Percentiles rank a stretch among this genome's conserved stretches.
phyloP scores from a whole-genome alignment of 305 asterid genomes.

The Rubia occidens region DNA sequence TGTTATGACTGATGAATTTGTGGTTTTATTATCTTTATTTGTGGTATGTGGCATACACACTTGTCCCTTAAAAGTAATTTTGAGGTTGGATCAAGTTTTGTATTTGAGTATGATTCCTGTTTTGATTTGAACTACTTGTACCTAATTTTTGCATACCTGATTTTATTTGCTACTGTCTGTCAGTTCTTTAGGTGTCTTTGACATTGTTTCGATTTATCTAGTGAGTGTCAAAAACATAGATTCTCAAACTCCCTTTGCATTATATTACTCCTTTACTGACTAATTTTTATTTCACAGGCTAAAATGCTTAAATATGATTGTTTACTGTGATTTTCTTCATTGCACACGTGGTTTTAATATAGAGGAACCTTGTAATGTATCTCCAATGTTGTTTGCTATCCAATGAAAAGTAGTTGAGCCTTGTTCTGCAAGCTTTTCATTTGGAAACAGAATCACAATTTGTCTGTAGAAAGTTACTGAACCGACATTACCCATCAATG shows the following conservation, averaged over 20 bases:
- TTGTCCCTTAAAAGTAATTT: not conserved
- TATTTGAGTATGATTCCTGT: not conserved
- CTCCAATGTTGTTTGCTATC: not conserved
- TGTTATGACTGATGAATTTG: not conserved
- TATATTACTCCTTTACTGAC: not conserved
- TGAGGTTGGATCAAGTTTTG: not conserved
- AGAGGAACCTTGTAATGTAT: not conserved
- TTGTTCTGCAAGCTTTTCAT: not conserved
- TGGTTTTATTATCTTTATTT: not conserved
- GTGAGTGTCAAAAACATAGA: not conserved
- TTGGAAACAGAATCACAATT: not conserved
- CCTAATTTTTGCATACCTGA: not conserved
- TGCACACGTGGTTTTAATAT: not conserved
- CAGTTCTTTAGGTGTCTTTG: not conserved
- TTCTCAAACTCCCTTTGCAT: not conserved
- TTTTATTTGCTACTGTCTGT: not conserved
- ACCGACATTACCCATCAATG: constrained; percentile 3
- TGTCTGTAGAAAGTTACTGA: not conserved
- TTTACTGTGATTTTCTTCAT: not conserved
- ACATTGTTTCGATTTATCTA: not conserved
- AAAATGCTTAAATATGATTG: not conserved
- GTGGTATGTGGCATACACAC: not conserved
- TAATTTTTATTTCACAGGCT: constrained; percentile 1
- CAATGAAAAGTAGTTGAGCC: not conserved
- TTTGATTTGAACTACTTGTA: not conserved